Evolutionary conservation across 768 basidiomycete genomes (phyloP).

Genomic region (Suillus ampliporus): DNA sequence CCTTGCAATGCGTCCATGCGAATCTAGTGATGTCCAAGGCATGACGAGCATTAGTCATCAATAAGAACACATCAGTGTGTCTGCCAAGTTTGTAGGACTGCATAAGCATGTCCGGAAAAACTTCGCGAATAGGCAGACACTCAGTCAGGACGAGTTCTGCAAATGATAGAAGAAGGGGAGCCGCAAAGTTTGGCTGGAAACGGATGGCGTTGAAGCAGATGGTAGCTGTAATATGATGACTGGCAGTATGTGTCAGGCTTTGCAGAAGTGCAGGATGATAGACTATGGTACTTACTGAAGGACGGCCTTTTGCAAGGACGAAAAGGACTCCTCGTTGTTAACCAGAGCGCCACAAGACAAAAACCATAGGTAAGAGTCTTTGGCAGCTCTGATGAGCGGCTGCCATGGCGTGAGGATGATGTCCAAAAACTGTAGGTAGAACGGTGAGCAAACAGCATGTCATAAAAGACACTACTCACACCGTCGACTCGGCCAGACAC

Average conservation of each 20-base stretch:
- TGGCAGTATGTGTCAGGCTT: too few relatives aligned
- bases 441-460: background rate
- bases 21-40: background rate
- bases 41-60: background rate
- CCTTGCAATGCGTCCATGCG: background rate
- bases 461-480: background rate
- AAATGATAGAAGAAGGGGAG: background rate
- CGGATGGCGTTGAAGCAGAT: background rate
- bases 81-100: background rate
- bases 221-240: background rate
- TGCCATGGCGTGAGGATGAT: background rate
- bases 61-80: background rate
- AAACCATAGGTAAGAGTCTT: background rate
- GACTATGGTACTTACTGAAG: too few relatives aligned
- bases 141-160: background rate
- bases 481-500: too few relatives aligned
- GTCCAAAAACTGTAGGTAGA: background rate
- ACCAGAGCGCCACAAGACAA: background rate
- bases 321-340: too few relatives aligned
- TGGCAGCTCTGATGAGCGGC: background rate
- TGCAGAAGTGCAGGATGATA: too few relatives aligned
- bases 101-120: background rate
- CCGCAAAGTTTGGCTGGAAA: background rate
- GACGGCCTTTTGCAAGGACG: too few relatives aligned
- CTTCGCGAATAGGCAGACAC: background rate